Conservation (phyloP, 2,329 filamentous ascomycete species). For the Neonectria punicea region DNA sequence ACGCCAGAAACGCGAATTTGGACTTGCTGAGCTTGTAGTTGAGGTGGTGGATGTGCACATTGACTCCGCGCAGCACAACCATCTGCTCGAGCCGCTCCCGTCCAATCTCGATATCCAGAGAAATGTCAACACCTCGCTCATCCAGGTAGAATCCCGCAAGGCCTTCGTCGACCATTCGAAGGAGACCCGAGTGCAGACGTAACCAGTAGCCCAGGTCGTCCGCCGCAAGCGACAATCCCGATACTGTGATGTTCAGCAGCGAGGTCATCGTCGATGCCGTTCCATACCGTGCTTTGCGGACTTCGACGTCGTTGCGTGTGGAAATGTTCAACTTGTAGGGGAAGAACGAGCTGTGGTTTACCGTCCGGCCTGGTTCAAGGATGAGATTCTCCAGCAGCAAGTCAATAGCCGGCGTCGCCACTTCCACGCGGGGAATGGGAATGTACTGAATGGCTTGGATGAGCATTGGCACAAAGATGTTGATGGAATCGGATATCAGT, state of each 20-base stretch:
- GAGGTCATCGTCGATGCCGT: conserved; percentile 75
- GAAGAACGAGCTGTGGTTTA: conserved; percentile 89
- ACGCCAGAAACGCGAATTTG: conserved; percentile 81
- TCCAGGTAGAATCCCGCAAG: conserved; percentile 89
- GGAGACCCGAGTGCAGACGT: conserved; percentile 78
- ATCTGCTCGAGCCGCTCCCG: conserved; percentile 83
- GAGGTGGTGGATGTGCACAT: conserved; percentile 87
- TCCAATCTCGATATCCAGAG: conserved; percentile 85
- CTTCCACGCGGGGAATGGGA: conserved; percentile 89
- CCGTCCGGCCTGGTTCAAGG: conserved; percentile 84
- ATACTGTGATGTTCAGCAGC: conserved; percentile 79
- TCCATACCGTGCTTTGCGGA: conserved; percentile 75
- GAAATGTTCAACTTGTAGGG: conserved; percentile 85
- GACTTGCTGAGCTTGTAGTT: conserved; percentile 80
- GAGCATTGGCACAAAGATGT: conserved; percentile 82
- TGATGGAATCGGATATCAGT: conserved; percentile 78
- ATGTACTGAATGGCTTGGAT: conserved; percentile 85
- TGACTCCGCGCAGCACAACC: conserved; percentile 78
- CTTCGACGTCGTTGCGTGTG: conserved; percentile 86
- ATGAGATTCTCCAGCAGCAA: conserved; percentile 91
- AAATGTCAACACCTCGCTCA: conserved; percentile 86
- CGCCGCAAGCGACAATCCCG: conserved; percentile 84
- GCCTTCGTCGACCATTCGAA: conserved; percentile 82
- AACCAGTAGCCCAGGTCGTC: conserved; percentile 93
- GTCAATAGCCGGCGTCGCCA: conserved; percentile 85